Conservation (phyloP, 2,329 filamentous ascomycete species). For the Domatiomyces globalis region DNA sequence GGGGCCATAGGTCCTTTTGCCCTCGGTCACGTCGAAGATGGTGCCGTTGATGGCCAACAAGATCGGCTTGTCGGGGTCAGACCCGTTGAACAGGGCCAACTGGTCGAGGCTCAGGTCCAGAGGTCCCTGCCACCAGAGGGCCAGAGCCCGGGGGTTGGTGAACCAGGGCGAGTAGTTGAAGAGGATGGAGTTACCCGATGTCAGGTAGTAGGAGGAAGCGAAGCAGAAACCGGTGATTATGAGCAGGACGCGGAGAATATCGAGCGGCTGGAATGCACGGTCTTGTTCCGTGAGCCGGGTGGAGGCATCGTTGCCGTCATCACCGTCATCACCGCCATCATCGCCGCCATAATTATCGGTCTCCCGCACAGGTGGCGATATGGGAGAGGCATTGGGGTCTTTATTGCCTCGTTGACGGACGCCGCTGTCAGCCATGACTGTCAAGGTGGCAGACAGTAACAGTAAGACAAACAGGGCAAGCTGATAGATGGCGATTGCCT, state of each 20-base stretch:
- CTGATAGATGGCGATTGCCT: too few relatives aligned
- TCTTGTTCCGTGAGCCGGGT: not conserved
- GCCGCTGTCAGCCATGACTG: not conserved
- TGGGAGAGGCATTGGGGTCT: too few relatives aligned
- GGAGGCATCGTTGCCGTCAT: conserved; percentile 1
- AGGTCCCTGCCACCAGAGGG: conserved; percentile 45
- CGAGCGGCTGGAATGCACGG: conserved; percentile 36
- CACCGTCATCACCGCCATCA: conserved; percentile 3
- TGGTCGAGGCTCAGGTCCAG: conserved; percentile 59
- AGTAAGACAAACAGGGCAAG: not conserved
- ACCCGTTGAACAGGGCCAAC: conserved; percentile 64
- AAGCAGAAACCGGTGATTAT: conserved; percentile 53
- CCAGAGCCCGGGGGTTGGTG: conserved; percentile 44
- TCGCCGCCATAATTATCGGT: conserved; percentile 1
- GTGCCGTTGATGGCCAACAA: conserved; percentile 70
- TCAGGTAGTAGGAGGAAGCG: conserved; percentile 63
- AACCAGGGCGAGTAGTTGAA: conserved; percentile 57
- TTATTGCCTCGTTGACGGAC: not conserved
- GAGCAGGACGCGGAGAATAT: conserved; percentile 54
- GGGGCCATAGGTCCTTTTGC: conserved; percentile 52
- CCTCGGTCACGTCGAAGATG: conserved; percentile 50
- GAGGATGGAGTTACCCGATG: conserved; percentile 52
- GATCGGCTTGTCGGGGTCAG: conserved; percentile 58
- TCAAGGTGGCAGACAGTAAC: not conserved
- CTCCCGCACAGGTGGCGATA: not conserved